Base-by-base conservation (phyloP, 257 asterid genomes). In the Dorcoceras hygrometricum region DNA sequence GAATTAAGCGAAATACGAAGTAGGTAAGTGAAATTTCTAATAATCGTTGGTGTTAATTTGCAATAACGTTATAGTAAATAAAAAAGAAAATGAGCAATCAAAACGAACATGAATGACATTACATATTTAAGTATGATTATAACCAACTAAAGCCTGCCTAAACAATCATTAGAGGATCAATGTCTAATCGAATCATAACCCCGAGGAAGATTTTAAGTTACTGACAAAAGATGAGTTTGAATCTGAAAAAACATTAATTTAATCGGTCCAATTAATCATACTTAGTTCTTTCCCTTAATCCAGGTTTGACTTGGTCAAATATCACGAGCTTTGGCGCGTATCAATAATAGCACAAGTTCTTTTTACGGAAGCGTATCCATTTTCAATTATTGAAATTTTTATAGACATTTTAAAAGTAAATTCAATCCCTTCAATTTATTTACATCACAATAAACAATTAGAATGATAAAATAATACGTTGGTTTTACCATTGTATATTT, bases 281-380 rank as follows among this genome's bases (percentile, higher is more conserved):
- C 22, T 6, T 23, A 36, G 20, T 62, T 18, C 23, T 62, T 32
- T 50, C 19, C 54, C 31, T 24, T 19, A 56, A 36, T 26, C 43
- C 10, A 53, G 62, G 57, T 65, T 80, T 77, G 86, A 81, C 80
- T 62, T 6, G 77, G 83, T 81, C 86, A 81, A 77, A 77, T 27
- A 8, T 75, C 71, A 69, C 78, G 46, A 71, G 34, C 76, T 68
- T 80, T 71, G 59, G 65, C 71, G 74, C 67, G 65, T 73, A 76
- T 80, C 73, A 77, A 73, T 68, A 34, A 1, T 43, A 26, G 11
- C 75, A 63, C 43, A 63, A 23, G 46, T 53, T 34, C 46, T 8
- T 32, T 67, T 56, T n/a, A n/a, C n/a, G n/a, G n/a, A n/a, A n/a
- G n/a, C n/a, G n/a, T n/a, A n/a, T n/a, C n/a, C n/a, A n/a, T n/a